A percentile compares a stretch with the other conserved stretches of the same genome.
These are phyloP conservation scores for Thyridium curvatum DNA, from an alignment of 2,329 filamentous ascomycete species.

Conservation along the genomic window DNA sequence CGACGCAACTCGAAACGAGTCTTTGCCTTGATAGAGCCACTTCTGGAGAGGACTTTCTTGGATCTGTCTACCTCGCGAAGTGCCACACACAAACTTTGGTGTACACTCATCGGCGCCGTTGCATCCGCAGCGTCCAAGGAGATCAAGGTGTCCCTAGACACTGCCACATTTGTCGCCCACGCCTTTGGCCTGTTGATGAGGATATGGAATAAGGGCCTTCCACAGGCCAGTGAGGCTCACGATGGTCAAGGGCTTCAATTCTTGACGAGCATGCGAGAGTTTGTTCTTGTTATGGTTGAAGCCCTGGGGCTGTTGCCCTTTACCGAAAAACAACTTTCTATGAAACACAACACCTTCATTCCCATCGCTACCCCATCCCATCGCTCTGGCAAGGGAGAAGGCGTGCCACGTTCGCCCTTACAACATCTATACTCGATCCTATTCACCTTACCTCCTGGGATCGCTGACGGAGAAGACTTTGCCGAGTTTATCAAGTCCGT, in stretches of 20 bases:
- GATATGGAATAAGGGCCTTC: slow-evolving; percentile 59
- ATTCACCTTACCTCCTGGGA: slow-evolving; percentile 39
- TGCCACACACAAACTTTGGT: slow-evolving; percentile 48
- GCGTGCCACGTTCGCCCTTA: slow-evolving; percentile 51
- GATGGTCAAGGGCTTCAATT: slow-evolving; percentile 40
- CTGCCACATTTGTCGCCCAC: slow-evolving; percentile 69
- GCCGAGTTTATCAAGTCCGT: slow-evolving; percentile 40
- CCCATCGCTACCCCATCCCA: slow-evolving; percentile 62
- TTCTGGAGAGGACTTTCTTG: slow-evolving; percentile 55
- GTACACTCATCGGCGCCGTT: slow-evolving; percentile 54
- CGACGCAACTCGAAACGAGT: slow-evolving; percentile 63
- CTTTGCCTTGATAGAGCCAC: slow-evolving; percentile 53
- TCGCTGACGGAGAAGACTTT: slow-evolving; percentile 39
- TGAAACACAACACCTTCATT: slow-evolving; percentile 49
- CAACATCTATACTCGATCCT: slow-evolving; percentile 61
- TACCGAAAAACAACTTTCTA: slow-evolving; percentile 52
- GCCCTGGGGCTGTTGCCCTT: slow-evolving; percentile 55
- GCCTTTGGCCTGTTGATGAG: slow-evolving; percentile 63
- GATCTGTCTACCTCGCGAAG: slow-evolving; percentile 57
- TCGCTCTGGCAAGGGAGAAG: slow-evolving; percentile 44
- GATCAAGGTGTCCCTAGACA: slow-evolving; percentile 80
- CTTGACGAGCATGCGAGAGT: slow-evolving; percentile 45
- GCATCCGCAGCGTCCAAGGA: slow-evolving; percentile 72
- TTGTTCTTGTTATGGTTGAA: slow-evolving; percentile 40
- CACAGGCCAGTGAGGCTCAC: slow-evolving; percentile 43